Conservation (phyloP, 2,329 filamentous ascomycete genomes). For the Aureobasidium leucospermi region DNA sequence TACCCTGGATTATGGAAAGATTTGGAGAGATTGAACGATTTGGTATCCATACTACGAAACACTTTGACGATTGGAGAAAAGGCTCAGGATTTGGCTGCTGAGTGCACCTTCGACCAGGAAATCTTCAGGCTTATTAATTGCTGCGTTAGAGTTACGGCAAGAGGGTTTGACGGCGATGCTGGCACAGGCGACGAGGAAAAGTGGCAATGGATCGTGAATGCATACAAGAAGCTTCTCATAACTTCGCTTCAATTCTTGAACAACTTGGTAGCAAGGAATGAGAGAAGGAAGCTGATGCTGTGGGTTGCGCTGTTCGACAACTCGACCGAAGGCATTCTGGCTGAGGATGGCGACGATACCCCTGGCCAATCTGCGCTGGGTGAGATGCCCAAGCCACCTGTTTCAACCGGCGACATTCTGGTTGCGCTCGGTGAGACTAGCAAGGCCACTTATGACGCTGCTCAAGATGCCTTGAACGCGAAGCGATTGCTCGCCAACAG, state of each 20-base stretch:
- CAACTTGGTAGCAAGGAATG: conserved; percentile 59
- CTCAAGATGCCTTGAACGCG: conserved; percentile 11
- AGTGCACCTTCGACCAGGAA: conserved; percentile 53
- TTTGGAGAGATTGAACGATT: conserved; percentile 54
- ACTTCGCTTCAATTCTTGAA: conserved; percentile 60
- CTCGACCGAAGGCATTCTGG: conserved; percentile 13
- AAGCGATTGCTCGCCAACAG: conserved; percentile 10
- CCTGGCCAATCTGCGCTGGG: neutral
- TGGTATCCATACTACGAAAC: conserved; percentile 56
- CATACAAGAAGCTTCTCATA: conserved; percentile 59
- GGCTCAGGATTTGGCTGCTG: conserved; percentile 56
- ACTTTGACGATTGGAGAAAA: conserved; percentile 53
- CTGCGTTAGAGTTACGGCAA: conserved; percentile 56
- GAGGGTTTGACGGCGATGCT: conserved; percentile 58
- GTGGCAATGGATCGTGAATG: conserved; percentile 58
- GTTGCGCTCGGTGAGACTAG: conserved; percentile 14
- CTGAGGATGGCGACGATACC: conserved; percentile 9
- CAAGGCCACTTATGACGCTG: conserved; percentile 9
- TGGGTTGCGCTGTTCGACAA: conserved; percentile 58
- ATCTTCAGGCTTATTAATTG: conserved; percentile 56
- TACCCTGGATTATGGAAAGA: conserved; percentile 54
- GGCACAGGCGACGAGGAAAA: conserved; percentile 55
- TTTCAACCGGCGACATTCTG: conserved; percentile 15
- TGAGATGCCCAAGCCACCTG: conserved; percentile 14
- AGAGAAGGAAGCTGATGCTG: conserved; percentile 56